Evolutionary conservation across 306 rosid genomes (phyloP), one percentile per base, ranked within the genome.

Genomic region (Bauhinia variegata): DNA sequence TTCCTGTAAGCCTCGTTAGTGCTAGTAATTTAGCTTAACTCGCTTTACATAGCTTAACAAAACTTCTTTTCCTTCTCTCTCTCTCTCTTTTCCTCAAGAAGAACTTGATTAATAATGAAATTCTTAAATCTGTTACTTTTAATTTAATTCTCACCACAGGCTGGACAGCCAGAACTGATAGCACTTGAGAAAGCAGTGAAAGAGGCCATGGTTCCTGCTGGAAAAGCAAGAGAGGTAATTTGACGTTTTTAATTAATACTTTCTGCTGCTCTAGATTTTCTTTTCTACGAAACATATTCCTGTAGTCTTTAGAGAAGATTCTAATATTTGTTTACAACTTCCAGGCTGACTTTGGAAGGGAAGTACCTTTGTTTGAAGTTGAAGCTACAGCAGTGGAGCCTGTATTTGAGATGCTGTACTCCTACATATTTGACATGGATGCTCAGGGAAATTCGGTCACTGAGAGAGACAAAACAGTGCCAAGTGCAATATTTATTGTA

Each of bases 361-460:
- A 88, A 73, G 84, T 93, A 12, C 96, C 96, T 63, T 69, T 86
- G 70, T 93, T 89, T 73, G 96, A 87, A 84, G 88, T 93, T 41
- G 98, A 93, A 58, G 96, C 96, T 59, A 87, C 96, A 53, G 63
- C 64, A 11, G 96, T 93, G 61, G 98, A 93, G 69, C 91, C 93
- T 11, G 74, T 89, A 70, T 93, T 93, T 83, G 79, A 93, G 86
- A 83, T 23, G 76, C 63, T 93, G 75, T 89, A 89, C 79, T 80
- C 96, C 75, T 92, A 86, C 75, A 78, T 84, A 64, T 92, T 92
- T 68, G 89, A 87, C 77, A 62, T 43, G 42, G 95, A 83, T 56
- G 54, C 19, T 51, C 75, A 42, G 69, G 84, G 82, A 58, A 44
- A 78, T 62, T 81, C 96, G 43, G 79, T 60, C 61, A 60, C 70